Percentiles rank a stretch among this genome's conserved stretches.
Evolutionary conservation across 257 asterid species (phyloP).

Genomic region (Penstemon newberryi): DNA sequence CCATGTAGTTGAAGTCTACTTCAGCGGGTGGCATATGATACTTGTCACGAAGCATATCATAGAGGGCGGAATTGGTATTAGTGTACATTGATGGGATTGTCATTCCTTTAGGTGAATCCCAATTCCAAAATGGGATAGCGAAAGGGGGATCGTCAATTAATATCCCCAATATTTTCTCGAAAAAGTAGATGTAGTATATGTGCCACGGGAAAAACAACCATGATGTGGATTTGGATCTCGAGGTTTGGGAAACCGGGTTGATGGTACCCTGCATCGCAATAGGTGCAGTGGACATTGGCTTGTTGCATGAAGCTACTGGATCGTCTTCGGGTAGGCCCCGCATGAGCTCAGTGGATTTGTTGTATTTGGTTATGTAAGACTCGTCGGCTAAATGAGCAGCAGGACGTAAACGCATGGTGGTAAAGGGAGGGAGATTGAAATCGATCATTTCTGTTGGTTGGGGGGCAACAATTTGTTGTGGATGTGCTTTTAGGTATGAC

Average conservation of each 20-base stretch:
- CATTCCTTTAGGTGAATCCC: conserved; percentile 79
- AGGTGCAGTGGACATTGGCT: conserved; percentile 81
- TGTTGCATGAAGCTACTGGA: conserved; percentile 84
- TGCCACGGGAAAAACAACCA: conserved; percentile 84
- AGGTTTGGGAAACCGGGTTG: conserved; percentile 72
- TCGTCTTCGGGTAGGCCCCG: conserved; percentile 70
- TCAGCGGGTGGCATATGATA: conserved; percentile 66
- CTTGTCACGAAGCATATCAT: conserved; percentile 56
- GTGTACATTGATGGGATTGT: conserved; percentile 53
- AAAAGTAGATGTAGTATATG: conserved; percentile 66
- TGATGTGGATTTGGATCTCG: conserved; percentile 77
- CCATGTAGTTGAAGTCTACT: conserved; percentile 58
- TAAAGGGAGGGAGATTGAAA: conserved; percentile 49
- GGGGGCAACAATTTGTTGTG: conserved; percentile 79
- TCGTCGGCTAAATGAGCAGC: conserved; percentile 67
- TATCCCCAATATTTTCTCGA: conserved; percentile 62
- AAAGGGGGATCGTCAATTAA: conserved; percentile 67
- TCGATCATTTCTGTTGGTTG: conserved; percentile 41
- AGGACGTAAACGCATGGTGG: conserved; percentile 53
- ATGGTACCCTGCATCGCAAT: conserved; percentile 81
- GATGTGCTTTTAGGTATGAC: conserved; percentile 58
- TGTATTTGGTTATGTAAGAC: conserved; percentile 53
- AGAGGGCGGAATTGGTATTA: conserved; percentile 47
- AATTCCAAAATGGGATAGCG: conserved; percentile 81
- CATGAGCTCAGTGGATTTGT: conserved; percentile 61